Base-by-base conservation (phyloP, 179 eudicot species). In the Amaranthus tricolor region DNA sequence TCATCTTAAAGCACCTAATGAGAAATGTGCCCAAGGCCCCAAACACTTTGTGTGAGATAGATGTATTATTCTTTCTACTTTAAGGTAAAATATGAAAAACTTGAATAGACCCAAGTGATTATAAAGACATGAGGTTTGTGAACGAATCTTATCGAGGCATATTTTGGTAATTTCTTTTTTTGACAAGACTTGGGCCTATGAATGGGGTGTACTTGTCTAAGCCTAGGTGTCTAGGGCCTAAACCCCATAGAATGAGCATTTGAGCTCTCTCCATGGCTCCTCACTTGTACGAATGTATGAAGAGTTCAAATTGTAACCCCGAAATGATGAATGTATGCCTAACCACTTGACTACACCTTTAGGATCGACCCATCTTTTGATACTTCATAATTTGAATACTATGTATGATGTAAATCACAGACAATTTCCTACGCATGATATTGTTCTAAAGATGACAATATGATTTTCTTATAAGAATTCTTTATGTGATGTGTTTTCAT, bases 1-100 rank as follows among this genome's bases (percentile, higher is more conserved):
- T 24, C 71, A 70, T 68, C 72, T 75, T 44, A 31, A 48, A 70
- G 72, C 67, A 75, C 60, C 15, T 52, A 31, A 66, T 60, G 40
- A 19, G 40, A 53, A 55, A 21, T 58, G 65, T 57, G 51, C 76
- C 17, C 70, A 52, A 31, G 40, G 40, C 40, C 40, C 40, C 40
- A 31, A 60, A n/a, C 53, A 56, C 16, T 56, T 47, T 66, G 43
- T 50, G 47, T 24, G 53, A 68, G 13, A 11, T 45, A 7, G 40
- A 31, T 49, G 58, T 31, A 52, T 67, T 57, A 59, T 74, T 55
- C 71, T 53, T 57, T 54, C 48, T 53, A 56, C 58, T 44, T 55
- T 65, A 45, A 45, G 13, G 17, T 20, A 62, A 50, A 74, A 62
- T 63, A 64, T 74, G 31, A 65, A 65, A 74, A 62, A 48, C 9